Conservation (phyloP, 2,329 filamentous ascomycete genomes). For the Diaporthe sp. region DNA sequence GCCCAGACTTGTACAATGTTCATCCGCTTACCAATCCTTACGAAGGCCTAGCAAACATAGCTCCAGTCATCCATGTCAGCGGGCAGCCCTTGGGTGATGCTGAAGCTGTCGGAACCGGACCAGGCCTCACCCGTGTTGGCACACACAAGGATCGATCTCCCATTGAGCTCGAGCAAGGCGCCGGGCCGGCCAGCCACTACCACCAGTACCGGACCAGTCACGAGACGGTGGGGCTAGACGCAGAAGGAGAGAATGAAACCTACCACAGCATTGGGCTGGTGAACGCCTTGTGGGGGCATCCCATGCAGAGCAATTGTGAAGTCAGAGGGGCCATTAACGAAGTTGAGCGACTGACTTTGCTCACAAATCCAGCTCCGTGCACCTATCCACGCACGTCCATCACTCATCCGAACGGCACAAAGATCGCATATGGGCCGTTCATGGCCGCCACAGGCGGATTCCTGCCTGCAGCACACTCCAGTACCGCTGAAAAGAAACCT, state of each 20-base stretch:
- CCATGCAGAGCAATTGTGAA: background rate
- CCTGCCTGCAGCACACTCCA: too few relatives aligned
- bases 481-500: too few relatives aligned
- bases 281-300: background rate
- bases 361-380: background rate
- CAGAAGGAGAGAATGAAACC: background rate
- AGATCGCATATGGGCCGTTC: background rate
- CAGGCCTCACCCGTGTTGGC: background rate
- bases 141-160: background rate
- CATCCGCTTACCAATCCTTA: background rate
- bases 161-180: background rate
- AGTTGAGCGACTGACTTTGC: background rate
- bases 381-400: background rate
- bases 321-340: background rate
- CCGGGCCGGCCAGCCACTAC: background rate
- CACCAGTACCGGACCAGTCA: background rate
- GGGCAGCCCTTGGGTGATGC: background rate
- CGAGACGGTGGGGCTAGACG: background rate
- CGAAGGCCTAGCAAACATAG: too few relatives aligned
- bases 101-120: background rate
- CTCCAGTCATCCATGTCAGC: background rate
- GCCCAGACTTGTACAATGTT: background rate
- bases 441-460: background rate
- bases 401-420: background rate
- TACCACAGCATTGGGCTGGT: background rate